Conservation (phyloP, 371 early-diverging fungal genomes). For the Capniomyces stellatus region DNA sequence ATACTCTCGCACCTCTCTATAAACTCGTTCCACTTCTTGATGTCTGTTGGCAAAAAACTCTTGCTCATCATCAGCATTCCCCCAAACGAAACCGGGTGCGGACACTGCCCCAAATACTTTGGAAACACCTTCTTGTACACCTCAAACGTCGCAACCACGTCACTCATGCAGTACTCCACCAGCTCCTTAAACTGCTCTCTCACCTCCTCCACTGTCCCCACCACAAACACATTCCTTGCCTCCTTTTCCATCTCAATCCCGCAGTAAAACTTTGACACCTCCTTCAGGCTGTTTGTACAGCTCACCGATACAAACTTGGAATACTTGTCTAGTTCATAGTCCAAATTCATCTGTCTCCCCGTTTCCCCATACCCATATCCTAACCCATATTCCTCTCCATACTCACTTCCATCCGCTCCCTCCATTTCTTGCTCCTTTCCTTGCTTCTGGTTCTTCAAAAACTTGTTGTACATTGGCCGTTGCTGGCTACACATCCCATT, state of each 20-base stretch:
- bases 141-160: conserved; percentile 59
- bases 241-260: conserved; percentile 53
- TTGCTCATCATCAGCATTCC: conserved; percentile 81
- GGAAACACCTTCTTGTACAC: conserved; percentile 55
- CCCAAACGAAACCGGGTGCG: conserved; percentile 84
- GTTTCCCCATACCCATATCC: background rate
- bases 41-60: conserved; percentile 60
- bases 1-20: conserved; percentile 33
- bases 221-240: conserved; percentile 44
- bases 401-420: no score
- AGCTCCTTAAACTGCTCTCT: conserved; percentile 35
- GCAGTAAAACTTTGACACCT: conserved; percentile 65
- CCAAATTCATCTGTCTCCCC: no score
- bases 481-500: conserved; percentile 84
- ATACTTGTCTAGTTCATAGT: no score
- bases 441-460: conserved; percentile 29
- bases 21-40: conserved; percentile 53
- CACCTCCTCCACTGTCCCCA: conserved; percentile 34
- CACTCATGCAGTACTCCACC: conserved; percentile 77
- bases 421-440: conserved; percentile 7
- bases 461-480: conserved; percentile 54
- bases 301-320: conserved; percentile 45
- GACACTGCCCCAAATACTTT: conserved; percentile 57
- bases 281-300: conserved; percentile 57
- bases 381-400: no score